Conservation (phyloP, 768 basidiomycete genomes). For the Dendrothele bispora region DNA sequence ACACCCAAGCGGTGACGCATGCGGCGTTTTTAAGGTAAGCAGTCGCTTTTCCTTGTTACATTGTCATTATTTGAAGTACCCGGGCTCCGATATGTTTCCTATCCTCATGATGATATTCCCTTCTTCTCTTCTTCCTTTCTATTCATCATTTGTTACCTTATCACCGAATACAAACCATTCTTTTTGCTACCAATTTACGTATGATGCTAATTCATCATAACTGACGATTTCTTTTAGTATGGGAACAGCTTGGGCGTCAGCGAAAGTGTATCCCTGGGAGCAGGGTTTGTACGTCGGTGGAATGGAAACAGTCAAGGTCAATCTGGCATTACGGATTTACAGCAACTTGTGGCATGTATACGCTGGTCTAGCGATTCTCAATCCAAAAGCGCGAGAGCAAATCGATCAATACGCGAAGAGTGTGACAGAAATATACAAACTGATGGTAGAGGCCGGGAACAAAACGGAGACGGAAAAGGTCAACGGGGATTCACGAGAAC, state of each 20-base stretch:
- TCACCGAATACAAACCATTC: neutral
- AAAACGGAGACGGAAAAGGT: conserved; percentile 37
- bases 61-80: too few relatives aligned
- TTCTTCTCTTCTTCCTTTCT: too few relatives aligned
- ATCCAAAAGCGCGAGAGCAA: conserved; percentile 84
- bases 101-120: too few relatives aligned
- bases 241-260: conserved; percentile 93
- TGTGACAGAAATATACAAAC: conserved; percentile 88
- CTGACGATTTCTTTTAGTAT: conserved; percentile 60
- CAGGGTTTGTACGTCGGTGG: conserved; percentile 93
- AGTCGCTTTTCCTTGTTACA: conserved; percentile 5
- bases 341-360: conserved; percentile 99
- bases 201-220: too few relatives aligned
- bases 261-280: conserved; percentile 90
- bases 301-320: conserved; percentile 97
- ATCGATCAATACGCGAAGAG: conserved; percentile 90
- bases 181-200: too few relatives aligned
- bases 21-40: conserved; percentile 97
- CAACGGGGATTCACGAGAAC: conserved; percentile 34
- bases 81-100: too few relatives aligned
- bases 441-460: conserved; percentile 74
- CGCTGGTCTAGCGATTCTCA: conserved; percentile 96
- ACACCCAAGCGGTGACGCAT: conserved; percentile 97
- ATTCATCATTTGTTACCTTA: neutral
- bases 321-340: conserved; percentile 95